phyloP scores from a whole-genome alignment of 306 rosid species.

The Quercus bicolor region DNA sequence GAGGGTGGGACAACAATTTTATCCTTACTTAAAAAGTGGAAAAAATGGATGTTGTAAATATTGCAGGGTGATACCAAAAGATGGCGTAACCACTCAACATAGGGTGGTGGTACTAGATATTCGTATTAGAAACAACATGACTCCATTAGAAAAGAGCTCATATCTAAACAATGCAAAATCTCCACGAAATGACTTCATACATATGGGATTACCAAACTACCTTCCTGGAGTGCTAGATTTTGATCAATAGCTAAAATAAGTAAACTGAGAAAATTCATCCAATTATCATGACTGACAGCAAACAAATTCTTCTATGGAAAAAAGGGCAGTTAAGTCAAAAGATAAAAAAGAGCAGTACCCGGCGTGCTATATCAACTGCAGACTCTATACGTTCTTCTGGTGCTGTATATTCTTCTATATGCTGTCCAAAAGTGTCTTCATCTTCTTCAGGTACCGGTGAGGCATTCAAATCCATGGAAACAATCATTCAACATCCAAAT shows the following conservation, averaged over 20 bases:
- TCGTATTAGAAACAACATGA: neutral
- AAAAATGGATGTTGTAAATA: too few species aligned
- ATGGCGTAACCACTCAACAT: too few species aligned
- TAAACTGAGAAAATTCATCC: slow-evolving; percentile 13
- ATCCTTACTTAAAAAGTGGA: too few species aligned
- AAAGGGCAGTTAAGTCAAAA: neutral
- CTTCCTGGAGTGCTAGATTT: neutral
- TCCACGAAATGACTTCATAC: neutral
- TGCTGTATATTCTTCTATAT: slow-evolving; percentile 45
- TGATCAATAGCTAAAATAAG: neutral
- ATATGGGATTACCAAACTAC: neutral
- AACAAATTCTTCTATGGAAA: slow-evolving; percentile 3
- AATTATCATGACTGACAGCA: slow-evolving; percentile 10
- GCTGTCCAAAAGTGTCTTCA: slow-evolving; percentile 71
- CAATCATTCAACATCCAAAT: slow-evolving; percentile 68
- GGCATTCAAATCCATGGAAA: slow-evolving; percentile 97
- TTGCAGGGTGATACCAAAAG: too few species aligned
- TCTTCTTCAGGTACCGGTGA: slow-evolving; percentile 95
- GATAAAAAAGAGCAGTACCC: slow-evolving; percentile 46
- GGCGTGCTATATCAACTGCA: slow-evolving; percentile 81
- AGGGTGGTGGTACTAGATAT: too few species aligned
- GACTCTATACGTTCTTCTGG: slow-evolving; percentile 75
- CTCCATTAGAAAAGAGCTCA: neutral
- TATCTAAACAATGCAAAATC: neutral
- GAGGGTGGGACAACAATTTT: too few species aligned